Base-by-base conservation (phyloP, 2,329 filamentous ascomycete genomes). In the Arthrinium phaeospermum region DNA sequence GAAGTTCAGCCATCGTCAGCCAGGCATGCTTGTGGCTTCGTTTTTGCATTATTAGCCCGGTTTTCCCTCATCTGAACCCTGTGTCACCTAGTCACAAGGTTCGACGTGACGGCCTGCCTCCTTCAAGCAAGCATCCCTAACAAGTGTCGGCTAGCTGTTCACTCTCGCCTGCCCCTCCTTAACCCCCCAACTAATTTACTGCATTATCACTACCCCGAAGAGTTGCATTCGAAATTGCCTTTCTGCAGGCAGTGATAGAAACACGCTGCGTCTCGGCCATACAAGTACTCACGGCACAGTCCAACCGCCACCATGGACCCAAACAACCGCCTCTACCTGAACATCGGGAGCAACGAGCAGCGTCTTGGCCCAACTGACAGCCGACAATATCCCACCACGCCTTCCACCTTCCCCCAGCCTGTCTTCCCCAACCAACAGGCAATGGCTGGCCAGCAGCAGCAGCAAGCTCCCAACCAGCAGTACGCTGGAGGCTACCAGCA, bases 321-420 rank as follows among this genome's bases (percentile, higher is more conserved):
- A 83, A 91, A 91, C 79, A 89, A 90, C 75, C 88, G 89, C 72
- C 87, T 93, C 71, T 88, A 89, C 80, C 87, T 93, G 80, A 92
- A 92, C 83, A 90, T 91, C 77, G 88, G 86, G 80, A 91, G 89
- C 82, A 89, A 88, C 82, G 89, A 91, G 77, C 90, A 91, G 78
- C 88, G 91, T 73, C 85, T 87, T 74, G 83, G 89, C 71, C 79
- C 83, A 78, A 88, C 87, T 81, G 92, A 92, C 81, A 64, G 57
- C 34, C 88, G 92, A 81, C 87, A 91, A 76, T 95, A 94, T 87
- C 93, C 93, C 77, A 95, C 96, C 70, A 98, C 96, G 13, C 96
- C 96, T 70, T 98, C 96, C 76, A 98, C 95, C 73, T 98, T 98
- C 80, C 96, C 96, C 16, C 96, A 98, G 85, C 95, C 95, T 73